Evolutionary conservation across 768 basidiomycete genomes (phyloP), one percentile per base, ranked within the genome.

Genomic region (Obba rivulosa): DNA sequence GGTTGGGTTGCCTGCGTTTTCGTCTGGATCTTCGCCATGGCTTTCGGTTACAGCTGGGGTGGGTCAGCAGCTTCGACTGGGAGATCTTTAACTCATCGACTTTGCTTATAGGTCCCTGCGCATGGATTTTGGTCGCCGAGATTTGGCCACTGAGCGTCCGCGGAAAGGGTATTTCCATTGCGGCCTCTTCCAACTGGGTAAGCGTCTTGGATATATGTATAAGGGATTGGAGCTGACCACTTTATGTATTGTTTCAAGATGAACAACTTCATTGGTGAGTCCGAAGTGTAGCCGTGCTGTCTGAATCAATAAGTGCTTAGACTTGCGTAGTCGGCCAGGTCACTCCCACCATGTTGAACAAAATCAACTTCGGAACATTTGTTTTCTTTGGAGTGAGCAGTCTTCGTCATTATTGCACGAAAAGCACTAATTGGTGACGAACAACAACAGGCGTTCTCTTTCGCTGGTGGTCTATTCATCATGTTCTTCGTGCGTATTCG

Each of bases 1-100:
- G 87, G 86, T 7, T 89, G 86, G 83, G 81, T 64, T 17, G 83
- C 84, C 1, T 85, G 82, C 51, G 76, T 65, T 3, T 69, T 85
- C 50, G 80, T 90, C 23, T 90, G 87, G 84, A 66, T 87, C 43
- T 88, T 87, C 61, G 77, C 87, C 18, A 78, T 83, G 16, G 83
- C 68, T 3, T 87, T 86, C 57, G 86, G 86, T 40, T 87, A 85
- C 57, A 82, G 80, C 48, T 90, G 86, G 87, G 86, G 81, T 68
- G 53, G 47, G 59, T 43, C 25, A 49, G 8, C 35, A 13, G 11
- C 34, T 39, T 34, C 28, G 22, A 23, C 16, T 14, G 4, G 20
- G 20, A 17, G 16, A 31, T 25, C 34, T 25, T 43, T 2, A 45
- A 25, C 3, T 21, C 1, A 25, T 17, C 28, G 3, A 21, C 8